A percentile compares a stretch with the other conserved stretches of the same genome.
Evolutionary conservation across 805 yeast species (phyloP).

Genomic region (Wickerhamiella hasegawae): DNA sequence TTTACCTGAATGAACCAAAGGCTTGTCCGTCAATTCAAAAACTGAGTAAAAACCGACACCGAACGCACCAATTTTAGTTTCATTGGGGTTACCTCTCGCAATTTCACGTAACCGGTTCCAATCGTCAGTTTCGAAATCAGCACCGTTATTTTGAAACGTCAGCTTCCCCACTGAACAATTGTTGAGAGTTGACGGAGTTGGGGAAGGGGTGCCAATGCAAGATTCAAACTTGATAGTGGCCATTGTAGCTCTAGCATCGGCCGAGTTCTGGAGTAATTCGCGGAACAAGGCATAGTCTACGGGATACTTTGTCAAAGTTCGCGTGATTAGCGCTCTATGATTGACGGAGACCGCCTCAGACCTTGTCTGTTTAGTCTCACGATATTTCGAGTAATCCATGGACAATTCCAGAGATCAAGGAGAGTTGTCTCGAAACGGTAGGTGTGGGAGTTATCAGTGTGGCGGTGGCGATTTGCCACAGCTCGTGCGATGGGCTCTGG

Average conservation of each 20-base stretch:
- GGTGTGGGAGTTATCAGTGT: too few species aligned
- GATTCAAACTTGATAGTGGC: slow-evolving; percentile 20
- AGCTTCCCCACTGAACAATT: slow-evolving; percentile 17
- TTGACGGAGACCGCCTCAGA: slow-evolving; percentile 24
- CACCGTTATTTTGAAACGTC: slow-evolving; percentile 21
- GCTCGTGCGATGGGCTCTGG: too few species aligned
- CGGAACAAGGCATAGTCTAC: slow-evolving; percentile 27
- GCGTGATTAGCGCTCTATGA: slow-evolving; percentile 26
- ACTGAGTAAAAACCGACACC: slow-evolving; percentile 47
- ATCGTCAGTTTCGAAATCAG: slow-evolving; percentile 21
- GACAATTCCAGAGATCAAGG: too few species aligned
- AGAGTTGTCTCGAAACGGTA: too few species aligned
- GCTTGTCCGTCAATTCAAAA: slow-evolving; percentile 72
- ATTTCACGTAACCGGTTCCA: slow-evolving; percentile 26
- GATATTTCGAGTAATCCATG: neutral
- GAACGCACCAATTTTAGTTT: slow-evolving; percentile 28
- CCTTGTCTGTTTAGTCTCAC: neutral
- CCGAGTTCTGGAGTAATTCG: slow-evolving; percentile 26
- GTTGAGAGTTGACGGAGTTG: too few species aligned
- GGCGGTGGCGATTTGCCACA: too few species aligned
- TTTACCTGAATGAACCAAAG: slow-evolving; percentile 37
- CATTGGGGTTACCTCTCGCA: slow-evolving; percentile 29
- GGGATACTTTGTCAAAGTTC: slow-evolving; percentile 28
- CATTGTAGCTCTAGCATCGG: slow-evolving; percentile 24
- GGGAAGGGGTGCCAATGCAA: slow-evolving; percentile 1